phyloP scores from a whole-genome alignment of 2,329 filamentous ascomycete species.

The Xylariaceae sp. region DNA sequence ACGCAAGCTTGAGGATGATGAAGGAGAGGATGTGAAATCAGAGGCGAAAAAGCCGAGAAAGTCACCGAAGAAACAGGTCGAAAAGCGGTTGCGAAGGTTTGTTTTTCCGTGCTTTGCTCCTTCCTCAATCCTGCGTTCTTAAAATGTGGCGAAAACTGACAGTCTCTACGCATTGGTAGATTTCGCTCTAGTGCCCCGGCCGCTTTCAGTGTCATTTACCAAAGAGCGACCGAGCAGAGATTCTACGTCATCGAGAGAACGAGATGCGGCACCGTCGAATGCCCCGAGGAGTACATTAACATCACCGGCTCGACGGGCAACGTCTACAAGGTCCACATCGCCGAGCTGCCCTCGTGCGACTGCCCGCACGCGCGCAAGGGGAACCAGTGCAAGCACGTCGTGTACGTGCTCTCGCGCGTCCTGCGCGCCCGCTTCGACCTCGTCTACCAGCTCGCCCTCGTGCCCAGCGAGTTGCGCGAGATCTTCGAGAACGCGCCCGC shows the following conservation, averaged over 20 bases:
- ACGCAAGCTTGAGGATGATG: constrained; percentile 8
- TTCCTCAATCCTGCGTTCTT: no score
- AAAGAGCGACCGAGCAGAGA: constrained; percentile 36
- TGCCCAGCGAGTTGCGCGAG: constrained; percentile 51
- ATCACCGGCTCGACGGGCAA: constrained; percentile 62
- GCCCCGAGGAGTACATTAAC: constrained; percentile 48
- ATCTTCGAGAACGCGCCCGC: constrained; percentile 50
- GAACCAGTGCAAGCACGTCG: constrained; percentile 60
- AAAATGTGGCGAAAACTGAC: no score
- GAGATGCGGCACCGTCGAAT: constrained; percentile 31
- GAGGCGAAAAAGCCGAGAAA: constrained; percentile 2
- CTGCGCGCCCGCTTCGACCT: constrained; percentile 51
- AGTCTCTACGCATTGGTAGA: no score
- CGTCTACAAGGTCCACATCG: constrained; percentile 54
- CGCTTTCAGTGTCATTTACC: constrained; percentile 25
- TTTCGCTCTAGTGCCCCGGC: constrained; percentile 7
- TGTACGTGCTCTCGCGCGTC: constrained; percentile 55
- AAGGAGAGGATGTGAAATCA: not conserved
- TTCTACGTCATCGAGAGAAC: constrained; percentile 43
- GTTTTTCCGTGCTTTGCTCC: not conserved
- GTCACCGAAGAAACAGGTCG: not conserved
- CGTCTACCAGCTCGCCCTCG: constrained; percentile 57
- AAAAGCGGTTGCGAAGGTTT: constrained; percentile 14
- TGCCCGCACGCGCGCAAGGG: constrained; percentile 50
- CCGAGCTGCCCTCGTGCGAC: constrained; percentile 45